Evolutionary conservation across 495 filamentous ascomycete species (phyloP), one percentile per base, ranked within the genome.

Genomic region (Hypoxylon perforatum): DNA sequence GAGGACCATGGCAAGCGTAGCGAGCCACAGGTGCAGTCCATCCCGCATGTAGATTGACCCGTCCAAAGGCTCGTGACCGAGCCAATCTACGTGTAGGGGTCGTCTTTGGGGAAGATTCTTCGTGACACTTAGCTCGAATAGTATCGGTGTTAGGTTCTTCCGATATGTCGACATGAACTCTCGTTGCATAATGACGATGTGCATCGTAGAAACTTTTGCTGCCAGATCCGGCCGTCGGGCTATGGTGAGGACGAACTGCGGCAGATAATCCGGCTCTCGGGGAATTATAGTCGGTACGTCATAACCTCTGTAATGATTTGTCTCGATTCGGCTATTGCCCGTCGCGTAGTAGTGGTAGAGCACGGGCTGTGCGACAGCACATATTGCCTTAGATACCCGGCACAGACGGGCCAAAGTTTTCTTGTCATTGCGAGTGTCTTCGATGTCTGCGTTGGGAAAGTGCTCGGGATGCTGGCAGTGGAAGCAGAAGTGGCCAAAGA

Each of bases 271-370:
- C 8, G 15, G 28, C 15, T 57, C 42, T 9, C 5, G 3, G 33
- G 12, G 52, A 39, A 6, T n/a, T n/a, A n/a, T n/a, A n/a, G 12
- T 10, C 21, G 10, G 4, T 11, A 10, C 5, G 10, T 44, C 38
- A 33, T 45, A 3, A 8, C 17, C 39, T 39, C 23, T 18, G 22
- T 33, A 33, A 18, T 45, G 8, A 21, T 11, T 36, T 9, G 48
- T 51, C 28, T 51, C 25, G n/a, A 36, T 9, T 47, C 39, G 41
- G 28, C 28, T 57, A 18, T 48, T 57, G 1, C 54, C 54, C 23
- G 54, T 57, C 11, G 54, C 54, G 42, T 57, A 57, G 21, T 21
- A 57, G 19, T 57, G 53, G 23, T 46, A 48, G 21, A 57, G 10
- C 36, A 57, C 47, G 25, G 54, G 54, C 23, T 57, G 54, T 14